Base-by-base conservation (phyloP, 2,329 filamentous ascomycete species). In the Colletotrichum limetticola region DNA sequence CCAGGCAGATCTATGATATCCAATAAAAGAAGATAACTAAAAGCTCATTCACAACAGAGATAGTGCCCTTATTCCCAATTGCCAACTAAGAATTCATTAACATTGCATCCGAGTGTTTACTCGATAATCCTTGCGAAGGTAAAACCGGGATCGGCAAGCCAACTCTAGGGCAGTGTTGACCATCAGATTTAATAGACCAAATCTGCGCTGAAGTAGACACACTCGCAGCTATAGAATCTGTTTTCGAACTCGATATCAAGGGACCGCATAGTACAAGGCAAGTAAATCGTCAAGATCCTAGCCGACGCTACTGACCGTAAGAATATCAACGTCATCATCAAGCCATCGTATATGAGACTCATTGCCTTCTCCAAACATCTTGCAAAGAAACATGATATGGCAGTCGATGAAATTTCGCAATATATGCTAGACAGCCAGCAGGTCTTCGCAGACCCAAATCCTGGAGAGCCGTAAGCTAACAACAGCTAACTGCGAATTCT, bases 401-500 rank as follows among this genome's bases (percentile, higher is more conserved):
- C 42, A 49, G 19, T 22, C 19, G 19, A 49, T 49, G 16, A 35
- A 32, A 28, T 32, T 4, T 16, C 24, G 30, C 30, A 37, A n/a
- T 53, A 55, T 1, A 4, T 37, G 32, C n/a, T 24, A 28, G n/a
- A 24, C 19, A 26, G 22, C 28, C 19, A 26, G 22, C 28, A 37
- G 8, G n/a, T n/a, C 28, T 11, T 64, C 52, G 46, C 28, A 55
- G 32, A n/a, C 19, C 26, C 11, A 26, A 26, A 28, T 26, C n/a
- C 14, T n/a, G 30, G 9, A 49, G 28, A 53, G 61, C 60, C 28
- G 7, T 35, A 19, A n/a, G 61, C 46, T 46, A 71, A 56, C 62
- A 49, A 66, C 46, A 60, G 66, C 30, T 66, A 61, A 30, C 62
- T 42, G 62, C 30, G 37, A 30, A 28, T 24, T 46, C 32, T 49